Percentiles rank a stretch among this genome's conserved stretches.
Conservation (phyloP, 2,329 filamentous ascomycete species). For the Atkinsonella hypoxylon region DNA sequence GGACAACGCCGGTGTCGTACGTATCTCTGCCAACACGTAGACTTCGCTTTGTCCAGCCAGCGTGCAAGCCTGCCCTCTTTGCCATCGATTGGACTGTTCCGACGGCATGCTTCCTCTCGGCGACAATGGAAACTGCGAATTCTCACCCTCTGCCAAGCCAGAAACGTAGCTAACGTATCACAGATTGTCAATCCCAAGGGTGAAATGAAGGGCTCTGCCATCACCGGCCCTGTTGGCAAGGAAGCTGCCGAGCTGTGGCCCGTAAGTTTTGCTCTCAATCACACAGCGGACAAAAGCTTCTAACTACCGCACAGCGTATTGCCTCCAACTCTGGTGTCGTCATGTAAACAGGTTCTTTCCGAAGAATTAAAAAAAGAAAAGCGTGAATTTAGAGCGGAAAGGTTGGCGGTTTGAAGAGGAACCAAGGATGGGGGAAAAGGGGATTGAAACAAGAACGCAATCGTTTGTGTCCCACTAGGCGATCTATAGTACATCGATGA, state of each 20-base stretch:
- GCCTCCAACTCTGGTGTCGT: slow-evolving; percentile 99
- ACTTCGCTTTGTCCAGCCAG: not conserved
- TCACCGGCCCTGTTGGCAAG: slow-evolving; percentile 98
- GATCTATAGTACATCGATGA: too few species aligned
- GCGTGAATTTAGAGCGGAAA: not conserved
- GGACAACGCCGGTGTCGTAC: slow-evolving; percentile 98
- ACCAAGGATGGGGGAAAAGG: too few species aligned
- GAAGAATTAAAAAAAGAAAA: not conserved
- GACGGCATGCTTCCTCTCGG: not conserved
- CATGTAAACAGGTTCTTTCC: slow-evolving; percentile 62
- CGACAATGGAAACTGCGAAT: not conserved
- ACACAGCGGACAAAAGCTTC: not conserved
- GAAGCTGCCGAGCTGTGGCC: slow-evolving; percentile 99
- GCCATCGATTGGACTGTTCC: not conserved
- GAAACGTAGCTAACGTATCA: not conserved
- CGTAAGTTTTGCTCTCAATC: slow-evolving; percentile 41
- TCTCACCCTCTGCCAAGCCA: not conserved
- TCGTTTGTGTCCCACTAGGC: too few species aligned
- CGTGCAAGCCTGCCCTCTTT: not conserved
- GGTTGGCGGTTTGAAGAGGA: too few species aligned
- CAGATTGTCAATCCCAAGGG: slow-evolving; percentile 99
- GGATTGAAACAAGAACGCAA: too few species aligned
- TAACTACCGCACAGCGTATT: slow-evolving; percentile 59
- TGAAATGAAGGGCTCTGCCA: slow-evolving; percentile 99
- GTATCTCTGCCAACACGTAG: slow-evolving; percentile 27